Base-by-base conservation (phyloP, 306 rosid species). In the Prunus kanzakura region DNA sequence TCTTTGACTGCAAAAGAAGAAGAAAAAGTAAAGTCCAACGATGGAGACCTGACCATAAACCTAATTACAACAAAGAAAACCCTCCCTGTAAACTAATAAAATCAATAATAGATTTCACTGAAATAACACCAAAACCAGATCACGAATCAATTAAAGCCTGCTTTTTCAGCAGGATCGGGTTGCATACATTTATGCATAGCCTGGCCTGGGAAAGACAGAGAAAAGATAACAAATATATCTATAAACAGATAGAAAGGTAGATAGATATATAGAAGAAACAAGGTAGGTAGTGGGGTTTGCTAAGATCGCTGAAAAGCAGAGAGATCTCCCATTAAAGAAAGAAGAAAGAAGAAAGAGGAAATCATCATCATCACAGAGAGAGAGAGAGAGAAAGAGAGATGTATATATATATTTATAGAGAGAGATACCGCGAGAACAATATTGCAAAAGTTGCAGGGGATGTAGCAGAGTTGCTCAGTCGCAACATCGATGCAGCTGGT, bases 401-500 rank as follows among this genome's bases (percentile, higher is more conserved):
- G 14, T 13, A 46, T 73, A 60, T 13, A 60, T 15, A 73, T 11
- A 73, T 61, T 43, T 25, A 35, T 46, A 20, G 46, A 47, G 51
- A 50, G 52, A 23, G 72, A 71, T 86, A 82, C 99, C 99, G 99
- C 99, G 84, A 95, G 97, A 89, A 95, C 96, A 76, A 92, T 90
- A 86, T 88, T 92, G 97, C 99, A 95, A 79, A 95, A 90, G 91
- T 89, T 95, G 93, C 99, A 95, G 76, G 97, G 99, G 87, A 95
- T 92, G 87, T 95, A 95, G 89, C 99, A 95, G 55, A 95, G 93
- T 82, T 95, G 96, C 81, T 95, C 97, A 69, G 99, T 88, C 52
- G 79, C 91, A 86, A 86, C 88, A 85, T 86, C 93, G 82, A 82
- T 64, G 86, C 93, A 86, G 91, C 78, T 90, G 30, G 96, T 86